phyloP scores from a whole-genome alignment of 1,139 yeast species.

The Nakaseomyces delphensis region DNA sequence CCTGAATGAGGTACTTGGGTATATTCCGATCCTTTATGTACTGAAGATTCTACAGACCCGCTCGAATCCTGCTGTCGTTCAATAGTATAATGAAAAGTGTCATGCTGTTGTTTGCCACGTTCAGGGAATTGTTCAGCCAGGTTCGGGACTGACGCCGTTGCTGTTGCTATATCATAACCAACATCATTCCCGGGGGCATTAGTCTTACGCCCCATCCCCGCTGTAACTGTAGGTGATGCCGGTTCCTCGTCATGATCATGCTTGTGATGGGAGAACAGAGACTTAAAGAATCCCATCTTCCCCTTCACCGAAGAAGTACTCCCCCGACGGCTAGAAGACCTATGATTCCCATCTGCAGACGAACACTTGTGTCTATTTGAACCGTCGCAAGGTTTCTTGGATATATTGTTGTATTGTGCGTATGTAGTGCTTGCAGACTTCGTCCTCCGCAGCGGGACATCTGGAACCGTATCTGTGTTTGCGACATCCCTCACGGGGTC shows the following conservation, averaged over 20 bases:
- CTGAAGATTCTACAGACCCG: not conserved
- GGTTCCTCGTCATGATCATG: constrained; percentile 7
- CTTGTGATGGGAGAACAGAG: constrained; percentile 33
- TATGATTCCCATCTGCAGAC: not conserved
- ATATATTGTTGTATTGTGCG: not conserved
- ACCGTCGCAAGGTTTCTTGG: too few relatives aligned
- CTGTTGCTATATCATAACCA: too few relatives aligned
- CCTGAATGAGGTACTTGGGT: too few relatives aligned
- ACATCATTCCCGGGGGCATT: too few relatives aligned
- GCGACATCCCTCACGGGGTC: not conserved
- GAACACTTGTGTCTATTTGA: too few relatives aligned
- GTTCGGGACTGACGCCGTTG: constrained; percentile 1
- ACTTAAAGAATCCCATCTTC: constrained; percentile 32
- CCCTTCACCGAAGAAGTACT: constrained; percentile 15
- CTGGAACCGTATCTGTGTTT: not conserved
- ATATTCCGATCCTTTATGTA: too few relatives aligned
- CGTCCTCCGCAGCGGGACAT: constrained; percentile 6
- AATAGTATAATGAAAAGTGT: not conserved
- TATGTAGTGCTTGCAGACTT: constrained; percentile 6
- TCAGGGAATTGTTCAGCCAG: not conserved
- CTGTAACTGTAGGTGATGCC: not conserved
- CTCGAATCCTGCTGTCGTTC: not conserved
- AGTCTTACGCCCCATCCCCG: too few relatives aligned
- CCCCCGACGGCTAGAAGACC: not conserved
- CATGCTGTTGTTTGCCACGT: not conserved